Evolutionary conservation across 1,284 basidiomycete genomes (phyloP), one percentile per base, ranked within the genome.

Genomic region (Coniferiporia weirii): DNA sequence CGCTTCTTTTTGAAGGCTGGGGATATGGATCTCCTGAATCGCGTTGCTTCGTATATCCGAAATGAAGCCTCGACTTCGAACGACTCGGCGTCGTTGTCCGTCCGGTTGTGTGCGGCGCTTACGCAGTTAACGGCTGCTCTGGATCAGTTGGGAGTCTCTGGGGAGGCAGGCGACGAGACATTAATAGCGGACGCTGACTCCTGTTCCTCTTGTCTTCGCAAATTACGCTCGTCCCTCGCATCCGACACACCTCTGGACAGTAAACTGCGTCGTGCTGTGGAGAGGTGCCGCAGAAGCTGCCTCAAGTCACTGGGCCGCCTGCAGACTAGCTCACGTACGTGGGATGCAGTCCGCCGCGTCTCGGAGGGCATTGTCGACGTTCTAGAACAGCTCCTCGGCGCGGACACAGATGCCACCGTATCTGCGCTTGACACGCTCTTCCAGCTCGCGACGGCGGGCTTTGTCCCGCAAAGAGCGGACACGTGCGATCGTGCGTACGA

Each of bases 341-440:
- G 32, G 20, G 22, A 17, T 17, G 34, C 45, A 0, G 22, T 56
- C n/a, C 56, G 62, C 34, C 61, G 64, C 38, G 57, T 57, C 19
- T 57, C 53, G 35, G 56, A 62, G 34, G 22, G 34, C 22, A 52
- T 61, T 45, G 64, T 64, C 6, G 56, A 45, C 6, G 40, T 60
- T 10, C 49, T 68, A 61, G 58, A 53, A 19, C 59, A 61, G 19
- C 47, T 75, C 67, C 63, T 75, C 73, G 59, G 49, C 69, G 64
- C 52, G 40, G 47, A 22, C n/a, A 17, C 52, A 46, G 61, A 51
- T 27, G 40, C 56, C 49, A 32, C 52, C 36, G 27, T 80, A 1
- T 74, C 81, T 3, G 71, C 77, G 8, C 69, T 90, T 4, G 88
- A 91, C 61, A 78, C 82, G 0, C 66, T 84, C 8, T 87, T 90